Conservation (phyloP, 129 eudicot species). For the Lactuca sativa region DNA sequence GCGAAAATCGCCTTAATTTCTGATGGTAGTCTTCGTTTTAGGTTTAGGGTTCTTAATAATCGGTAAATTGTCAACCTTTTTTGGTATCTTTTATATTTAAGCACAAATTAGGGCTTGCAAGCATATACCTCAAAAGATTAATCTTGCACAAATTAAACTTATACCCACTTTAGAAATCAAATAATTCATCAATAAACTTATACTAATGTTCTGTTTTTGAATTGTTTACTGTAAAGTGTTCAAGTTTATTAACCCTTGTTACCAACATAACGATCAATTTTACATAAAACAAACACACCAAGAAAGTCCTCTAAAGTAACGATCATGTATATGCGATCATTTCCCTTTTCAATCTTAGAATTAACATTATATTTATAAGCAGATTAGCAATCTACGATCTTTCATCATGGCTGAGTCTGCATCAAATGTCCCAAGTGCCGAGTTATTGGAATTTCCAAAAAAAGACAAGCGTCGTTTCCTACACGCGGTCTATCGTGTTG, state of each 20-base stretch:
- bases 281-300: neutral
- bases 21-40: neutral
- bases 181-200: constrained; percentile 4
- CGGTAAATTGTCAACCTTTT: neutral
- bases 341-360: constrained; percentile 9
- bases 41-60: constrained; percentile 19
- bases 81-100: neutral
- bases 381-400: constrained; percentile 22
- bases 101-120: constrained; percentile 10
- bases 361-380: neutral
- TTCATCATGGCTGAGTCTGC: constrained; percentile 66
- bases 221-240: neutral
- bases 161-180: constrained; percentile 10
- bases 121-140: neutral
- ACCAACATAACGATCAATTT: neutral
- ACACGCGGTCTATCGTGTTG: constrained; percentile 95
- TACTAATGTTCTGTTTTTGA: neutral
- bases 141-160: constrained; percentile 1
- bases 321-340: neutral
- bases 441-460: constrained; percentile 76
- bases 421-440: constrained; percentile 47
- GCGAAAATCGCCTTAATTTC: neutral
- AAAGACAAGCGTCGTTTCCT: constrained; percentile 78
- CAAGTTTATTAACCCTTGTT: neutral
- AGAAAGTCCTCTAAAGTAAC: neutral